Evolutionary conservation across 2,329 filamentous ascomycete species (phyloP).

Genomic region (Tolypocladium capitatum): DNA sequence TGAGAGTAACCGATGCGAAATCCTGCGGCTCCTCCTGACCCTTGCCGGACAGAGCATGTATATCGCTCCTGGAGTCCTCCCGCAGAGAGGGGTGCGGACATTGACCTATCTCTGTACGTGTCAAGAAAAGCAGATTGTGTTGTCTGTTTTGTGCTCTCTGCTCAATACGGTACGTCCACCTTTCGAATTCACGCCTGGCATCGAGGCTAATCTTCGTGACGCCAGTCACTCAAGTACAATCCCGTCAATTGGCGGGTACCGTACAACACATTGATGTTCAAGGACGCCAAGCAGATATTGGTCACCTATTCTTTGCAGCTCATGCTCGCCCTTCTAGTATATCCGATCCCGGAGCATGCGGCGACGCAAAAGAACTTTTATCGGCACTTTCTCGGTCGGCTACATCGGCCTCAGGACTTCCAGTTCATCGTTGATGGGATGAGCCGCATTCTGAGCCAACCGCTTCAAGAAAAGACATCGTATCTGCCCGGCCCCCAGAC

Average conservation of each 20-base stretch:
- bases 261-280: slow-evolving; percentile 84
- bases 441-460: slow-evolving; percentile 83
- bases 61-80: slow-evolving; percentile 64
- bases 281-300: slow-evolving; percentile 77
- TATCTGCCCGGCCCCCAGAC: slow-evolving; percentile 79
- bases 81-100: slow-evolving; percentile 68
- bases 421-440: slow-evolving; percentile 95
- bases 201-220: slow-evolving; percentile 2
- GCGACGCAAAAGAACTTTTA: slow-evolving; percentile 76
- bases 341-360: slow-evolving; percentile 70
- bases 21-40: slow-evolving; percentile 73
- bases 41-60: slow-evolving; percentile 90
- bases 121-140: slow-evolving; percentile 78
- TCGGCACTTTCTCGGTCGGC: slow-evolving; percentile 76
- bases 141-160: slow-evolving; percentile 82
- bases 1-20: slow-evolving; percentile 85
- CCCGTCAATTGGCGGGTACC: slow-evolving; percentile 87
- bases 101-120: slow-evolving; percentile 84
- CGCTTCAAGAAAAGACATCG: slow-evolving; percentile 74
- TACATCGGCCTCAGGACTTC: slow-evolving; percentile 92
- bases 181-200: background rate
- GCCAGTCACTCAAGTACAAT: slow-evolving; percentile 83
- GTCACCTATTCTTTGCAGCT: slow-evolving; percentile 89
- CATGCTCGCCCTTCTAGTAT: slow-evolving; percentile 71
- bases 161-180: slow-evolving; percentile 64